These are phyloP conservation scores for Chlamydomonas applanata DNA, from an alignment of 139 green algal species.

Conservation along the genomic window DNA sequence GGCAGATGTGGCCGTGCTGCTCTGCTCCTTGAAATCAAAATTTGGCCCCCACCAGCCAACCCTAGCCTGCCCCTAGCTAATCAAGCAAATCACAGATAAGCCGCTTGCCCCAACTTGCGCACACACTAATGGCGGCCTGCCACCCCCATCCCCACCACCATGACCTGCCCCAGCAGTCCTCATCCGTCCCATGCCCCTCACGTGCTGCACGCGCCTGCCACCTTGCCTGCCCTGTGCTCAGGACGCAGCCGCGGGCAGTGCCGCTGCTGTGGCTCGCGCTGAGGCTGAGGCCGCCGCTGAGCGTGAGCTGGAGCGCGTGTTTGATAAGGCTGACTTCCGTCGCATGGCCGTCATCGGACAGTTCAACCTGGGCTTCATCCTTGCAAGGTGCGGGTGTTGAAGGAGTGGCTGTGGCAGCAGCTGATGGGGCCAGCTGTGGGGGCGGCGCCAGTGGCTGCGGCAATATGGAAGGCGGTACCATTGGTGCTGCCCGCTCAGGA, in stretches of 20 bases:
- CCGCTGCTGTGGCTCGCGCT: not conserved
- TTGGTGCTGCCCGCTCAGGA: too few relatives aligned
- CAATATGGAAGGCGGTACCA: too few relatives aligned
- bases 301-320: slow-evolving; percentile 83
- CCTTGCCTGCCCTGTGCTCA: not conserved
- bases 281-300: slow-evolving; percentile 42
- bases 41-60: too few relatives aligned
- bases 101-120: too few relatives aligned
- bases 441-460: too few relatives aligned
- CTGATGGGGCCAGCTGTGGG: too few relatives aligned
- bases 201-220: not conserved
- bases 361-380: slow-evolving; percentile 99
- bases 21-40: too few relatives aligned
- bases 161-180: not conserved
- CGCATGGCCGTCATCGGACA: slow-evolving; percentile 66
- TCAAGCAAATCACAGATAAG: too few relatives aligned
- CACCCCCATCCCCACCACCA: slow-evolving; percentile 3
- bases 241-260: not conserved
- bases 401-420: too few relatives aligned
- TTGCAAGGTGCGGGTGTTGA: slow-evolving; percentile 41
- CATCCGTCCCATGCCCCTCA: not conserved
- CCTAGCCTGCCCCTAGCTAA: too few relatives aligned
- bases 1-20: too few relatives aligned
- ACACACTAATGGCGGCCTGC: too few relatives aligned
- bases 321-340: slow-evolving; percentile 86